Evolutionary conservation across 768 basidiomycete species (phyloP), one percentile per base, ranked within the genome.

Genomic region (Tricholoma sp.): DNA sequence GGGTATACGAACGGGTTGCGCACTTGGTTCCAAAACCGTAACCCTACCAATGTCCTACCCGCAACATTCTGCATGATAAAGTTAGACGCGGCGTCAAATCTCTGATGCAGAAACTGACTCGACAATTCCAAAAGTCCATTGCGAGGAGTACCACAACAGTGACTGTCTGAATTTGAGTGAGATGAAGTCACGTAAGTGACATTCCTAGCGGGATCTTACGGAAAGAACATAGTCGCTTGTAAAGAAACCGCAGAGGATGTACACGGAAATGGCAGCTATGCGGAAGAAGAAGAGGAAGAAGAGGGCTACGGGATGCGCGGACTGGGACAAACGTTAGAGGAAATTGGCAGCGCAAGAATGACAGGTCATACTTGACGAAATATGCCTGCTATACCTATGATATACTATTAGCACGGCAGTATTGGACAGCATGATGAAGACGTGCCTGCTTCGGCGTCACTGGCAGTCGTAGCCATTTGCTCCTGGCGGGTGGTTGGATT

Each of bases 81-180:
- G 50, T 55, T 41, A 39, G 41, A 33, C 24, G 17, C 58, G n/a
- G 57, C 24, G 31, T 53, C 18, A 44, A 28, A 50, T 56, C 18
- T 18, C 1, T 24, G 37, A 44, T 36, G 13, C 10, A 39, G 7
- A n/a, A 29, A 57, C 83, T 58, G 65, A 94, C 92, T 68, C 94
- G 78, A 62, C 92, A 94, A 64, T 96, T 98, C 97, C 96, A 99
- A 70, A 99, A 99, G 73, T 99, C 97, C 83, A 96, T 89, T 0
- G 95, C 90, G 24, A 99, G 82, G 13, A 99, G 77, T 1, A 98
- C 86, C 18, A 98, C 97, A 0, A 98, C 96, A 8, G 83, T 71
- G 3, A 99, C 95, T 24, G 94, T 96, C 78, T 80, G n/a, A 33
- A 20, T 55, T 6, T 11, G 31, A 24, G 11, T 31, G 13, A 6